Conservation (phyloP, 225 moss, liverwort and hornwort genomes). For the Pleurozium schreberi region DNA sequence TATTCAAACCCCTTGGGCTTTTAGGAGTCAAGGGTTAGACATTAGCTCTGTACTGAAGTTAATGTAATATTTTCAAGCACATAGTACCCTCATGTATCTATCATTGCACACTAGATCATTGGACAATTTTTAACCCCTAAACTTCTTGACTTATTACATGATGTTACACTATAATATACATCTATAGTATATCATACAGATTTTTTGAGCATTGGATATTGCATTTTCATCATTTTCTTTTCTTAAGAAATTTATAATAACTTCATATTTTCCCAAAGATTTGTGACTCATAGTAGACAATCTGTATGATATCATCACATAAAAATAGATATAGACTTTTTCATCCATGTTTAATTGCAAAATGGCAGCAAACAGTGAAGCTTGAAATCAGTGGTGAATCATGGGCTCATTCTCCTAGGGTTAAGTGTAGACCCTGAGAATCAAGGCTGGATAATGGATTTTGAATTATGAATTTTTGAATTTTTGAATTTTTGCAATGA, state of each 20-base stretch:
- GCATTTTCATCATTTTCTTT: not conserved
- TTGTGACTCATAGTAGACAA: not conserved
- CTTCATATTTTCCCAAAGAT: fast-evolving
- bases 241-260: fast-evolving
- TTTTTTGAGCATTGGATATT: not conserved
- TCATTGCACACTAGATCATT: not conserved
- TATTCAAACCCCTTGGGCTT: too few species aligned
- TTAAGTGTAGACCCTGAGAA: not conserved
- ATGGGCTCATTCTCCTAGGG: too few species aligned
- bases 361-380: not conserved
- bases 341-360: too few species aligned
- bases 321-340: not conserved
- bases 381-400: not conserved
- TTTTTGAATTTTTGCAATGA: too few species aligned
- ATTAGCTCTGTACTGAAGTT: not conserved
- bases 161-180: too few species aligned
- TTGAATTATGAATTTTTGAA: too few species aligned
- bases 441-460: too few species aligned
- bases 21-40: too few species aligned
- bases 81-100: not conserved
- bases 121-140: fast-evolving
- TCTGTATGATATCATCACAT: not conserved
- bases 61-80: not conserved
- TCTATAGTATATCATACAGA: too few species aligned
- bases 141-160: not conserved